phyloP scores from a whole-genome alignment of 306 rosid genomes.

The barrel medic (Medicago truncatula) region DNA sequence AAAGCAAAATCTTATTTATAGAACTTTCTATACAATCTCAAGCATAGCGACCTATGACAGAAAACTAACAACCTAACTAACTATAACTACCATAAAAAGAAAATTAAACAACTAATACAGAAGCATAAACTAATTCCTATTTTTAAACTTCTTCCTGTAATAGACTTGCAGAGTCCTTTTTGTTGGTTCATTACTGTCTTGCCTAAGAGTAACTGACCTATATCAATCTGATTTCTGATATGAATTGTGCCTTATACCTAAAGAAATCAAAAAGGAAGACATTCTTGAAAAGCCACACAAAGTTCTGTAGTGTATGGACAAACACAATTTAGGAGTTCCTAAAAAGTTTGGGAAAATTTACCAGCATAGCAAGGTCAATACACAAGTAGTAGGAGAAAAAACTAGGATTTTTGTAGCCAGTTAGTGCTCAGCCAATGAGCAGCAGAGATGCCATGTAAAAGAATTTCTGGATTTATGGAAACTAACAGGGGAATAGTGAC shows the following conservation, averaged over 20 bases:
- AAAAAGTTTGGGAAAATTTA: conserved; percentile 5
- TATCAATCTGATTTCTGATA: conserved; percentile 5
- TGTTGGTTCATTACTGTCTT: background rate
- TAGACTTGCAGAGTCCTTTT: background rate
- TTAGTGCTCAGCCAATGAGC: background rate
- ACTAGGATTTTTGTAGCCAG: background rate
- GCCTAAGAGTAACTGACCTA: background rate
- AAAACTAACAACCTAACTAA: background rate
- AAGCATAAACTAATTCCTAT: background rate
- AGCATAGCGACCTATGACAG: background rate
- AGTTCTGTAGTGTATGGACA: conserved; percentile 19
- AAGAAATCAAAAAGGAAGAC: conserved; percentile 1
- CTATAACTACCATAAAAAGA: background rate
- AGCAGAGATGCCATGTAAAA: conserved; percentile 17
- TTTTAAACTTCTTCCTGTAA: background rate
- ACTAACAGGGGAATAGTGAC: background rate
- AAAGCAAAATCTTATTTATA: background rate
- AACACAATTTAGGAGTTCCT: conserved; percentile 17
- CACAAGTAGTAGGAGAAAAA: background rate
- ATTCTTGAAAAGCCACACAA: conserved; percentile 6
- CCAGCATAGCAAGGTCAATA: conserved; percentile 18
- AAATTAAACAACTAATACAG: background rate
- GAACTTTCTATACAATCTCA: background rate
- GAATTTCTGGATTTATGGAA: background rate
- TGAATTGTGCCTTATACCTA: conserved; percentile 1